Base-by-base conservation (phyloP, 1,284 basidiomycete species). In the Melanopsichium pennsylvanicum region DNA sequence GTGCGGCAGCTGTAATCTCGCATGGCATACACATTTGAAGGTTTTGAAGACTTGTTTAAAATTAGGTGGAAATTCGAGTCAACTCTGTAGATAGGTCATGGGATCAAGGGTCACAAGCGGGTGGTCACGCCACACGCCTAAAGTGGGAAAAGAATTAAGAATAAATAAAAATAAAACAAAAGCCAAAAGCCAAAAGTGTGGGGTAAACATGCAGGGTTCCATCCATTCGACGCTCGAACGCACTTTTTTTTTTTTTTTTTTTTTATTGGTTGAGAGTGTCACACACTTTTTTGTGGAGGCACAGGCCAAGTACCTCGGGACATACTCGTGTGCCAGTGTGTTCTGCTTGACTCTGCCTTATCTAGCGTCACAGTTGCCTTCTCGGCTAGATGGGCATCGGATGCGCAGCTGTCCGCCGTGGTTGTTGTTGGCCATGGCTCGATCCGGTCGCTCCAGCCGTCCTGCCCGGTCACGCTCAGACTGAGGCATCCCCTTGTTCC, bases 361-460 rank as follows among this genome's bases (percentile, higher is more conserved):
- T 60, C 57, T 60, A 50, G 57, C 41, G 44, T 47, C n/a, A n/a
- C n/a, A n/a, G 44, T 22, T 35, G 16, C 29, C 2, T 18, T 23
- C 44, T 54, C 57, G 50, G 48, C 49, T 60, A 60, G 49, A 48
- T 60, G 57, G 41, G 18, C 35, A 23, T 5, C 32, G 5, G 35
- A 2, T 19, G 15, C 32, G 19, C 23, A 13, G 5, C 6, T 19
- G 23, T 11, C 18, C 12, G 34, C 34, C 15, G 19, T n/a, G 22
- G 5, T 15, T 19, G 15, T 19, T 19, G 11, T 31, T 23, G 23
- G 29, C 35, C 31, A 13, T 22, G 25, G 8, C 39, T 41, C 26
- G 22, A 45, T 46, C 57, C 50, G 41, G 41, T 55, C 50, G 58
- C 58, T 61, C 50, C 37, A 54, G 58, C 26, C n/a, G 38, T 32